Percentiles rank a stretch among this genome's conserved stretches.
Conservation (phyloP, 2,329 filamentous ascomycete species). For the Pseudocercospora macadamiae region DNA sequence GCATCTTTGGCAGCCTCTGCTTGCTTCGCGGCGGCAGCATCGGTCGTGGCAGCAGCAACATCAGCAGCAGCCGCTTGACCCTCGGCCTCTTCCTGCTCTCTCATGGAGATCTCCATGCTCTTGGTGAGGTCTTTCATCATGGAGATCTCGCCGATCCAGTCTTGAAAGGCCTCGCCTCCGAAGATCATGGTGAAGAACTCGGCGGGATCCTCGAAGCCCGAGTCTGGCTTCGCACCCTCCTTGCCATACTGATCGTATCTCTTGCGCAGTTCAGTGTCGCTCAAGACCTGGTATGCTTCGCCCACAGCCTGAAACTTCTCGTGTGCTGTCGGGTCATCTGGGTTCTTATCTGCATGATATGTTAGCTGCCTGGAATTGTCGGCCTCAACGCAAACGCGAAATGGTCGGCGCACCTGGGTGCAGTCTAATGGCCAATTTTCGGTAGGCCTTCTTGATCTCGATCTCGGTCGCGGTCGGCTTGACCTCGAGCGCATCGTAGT, state of each 20-base stretch:
- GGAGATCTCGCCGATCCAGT: conserved; percentile 97
- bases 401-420: conserved; percentile 62
- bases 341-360: conserved; percentile 81
- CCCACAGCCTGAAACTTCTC: conserved; percentile 87
- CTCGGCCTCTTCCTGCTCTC: conserved; percentile 68
- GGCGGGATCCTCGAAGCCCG: conserved; percentile 90
- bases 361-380: conserved; percentile 4
- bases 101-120: conserved; percentile 97
- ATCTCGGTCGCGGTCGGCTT: conserved; percentile 82
- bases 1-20: conserved; percentile 25
- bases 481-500: conserved; percentile 84
- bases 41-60: conserved; percentile 52
- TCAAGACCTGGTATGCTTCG: conserved; percentile 79
- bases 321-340: conserved; percentile 90
- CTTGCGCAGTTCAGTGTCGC: conserved; percentile 80
- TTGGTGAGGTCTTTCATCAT: conserved; percentile 98
- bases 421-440: conserved; percentile 88
- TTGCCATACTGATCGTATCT: conserved; percentile 98
- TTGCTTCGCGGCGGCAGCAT: conserved; percentile 24
- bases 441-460: conserved; percentile 96
- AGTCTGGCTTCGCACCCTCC: conserved; percentile 85
- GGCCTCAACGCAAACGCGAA: background rate
- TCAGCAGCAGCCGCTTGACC: conserved; percentile 52
- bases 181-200: conserved; percentile 99
- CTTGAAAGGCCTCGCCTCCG: conserved; percentile 90